phyloP scores from a whole-genome alignment of 148 eudicot species.

The Vaccinium corymbosum region DNA sequence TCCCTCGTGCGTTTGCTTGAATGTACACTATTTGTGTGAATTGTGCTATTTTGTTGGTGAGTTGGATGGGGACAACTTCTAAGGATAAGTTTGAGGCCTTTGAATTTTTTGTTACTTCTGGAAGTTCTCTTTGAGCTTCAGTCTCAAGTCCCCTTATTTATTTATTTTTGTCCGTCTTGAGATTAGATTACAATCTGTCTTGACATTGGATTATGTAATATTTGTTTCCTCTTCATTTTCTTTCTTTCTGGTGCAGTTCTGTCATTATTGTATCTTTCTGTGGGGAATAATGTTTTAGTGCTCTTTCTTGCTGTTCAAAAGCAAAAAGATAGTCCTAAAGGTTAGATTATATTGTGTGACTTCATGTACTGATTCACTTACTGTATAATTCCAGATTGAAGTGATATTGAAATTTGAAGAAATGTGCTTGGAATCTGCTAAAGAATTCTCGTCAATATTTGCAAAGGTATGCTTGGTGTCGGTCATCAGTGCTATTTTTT shows the following conservation, averaged over 20 bases:
- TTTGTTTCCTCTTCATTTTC: not conserved
- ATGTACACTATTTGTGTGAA: not conserved
- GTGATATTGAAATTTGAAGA: slow-evolving; percentile 89
- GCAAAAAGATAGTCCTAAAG: not conserved
- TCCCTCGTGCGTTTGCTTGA: not conserved
- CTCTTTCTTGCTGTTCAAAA: not conserved
- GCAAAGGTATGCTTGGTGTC: slow-evolving; percentile 42
- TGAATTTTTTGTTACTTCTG: not conserved
- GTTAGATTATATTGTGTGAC: not conserved
- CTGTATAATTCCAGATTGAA: slow-evolving; percentile 56
- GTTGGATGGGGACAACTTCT: not conserved
- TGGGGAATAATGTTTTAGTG: not conserved
- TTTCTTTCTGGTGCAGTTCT: not conserved
- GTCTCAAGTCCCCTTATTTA: not conserved
- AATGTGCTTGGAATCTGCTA: slow-evolving; percentile 81
- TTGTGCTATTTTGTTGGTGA: not conserved
- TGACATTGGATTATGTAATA: not conserved
- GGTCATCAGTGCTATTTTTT: not conserved
- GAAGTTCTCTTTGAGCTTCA: not conserved
- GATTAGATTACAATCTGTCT: not conserved
- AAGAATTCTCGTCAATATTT: slow-evolving; percentile 59
- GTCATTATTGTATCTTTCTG: not conserved
- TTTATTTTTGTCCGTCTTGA: not conserved
- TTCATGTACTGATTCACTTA: not conserved
- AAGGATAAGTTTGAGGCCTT: not conserved